Conservation (phyloP, 31 red algal genomes). For the Endocladia muricata region DNA sequence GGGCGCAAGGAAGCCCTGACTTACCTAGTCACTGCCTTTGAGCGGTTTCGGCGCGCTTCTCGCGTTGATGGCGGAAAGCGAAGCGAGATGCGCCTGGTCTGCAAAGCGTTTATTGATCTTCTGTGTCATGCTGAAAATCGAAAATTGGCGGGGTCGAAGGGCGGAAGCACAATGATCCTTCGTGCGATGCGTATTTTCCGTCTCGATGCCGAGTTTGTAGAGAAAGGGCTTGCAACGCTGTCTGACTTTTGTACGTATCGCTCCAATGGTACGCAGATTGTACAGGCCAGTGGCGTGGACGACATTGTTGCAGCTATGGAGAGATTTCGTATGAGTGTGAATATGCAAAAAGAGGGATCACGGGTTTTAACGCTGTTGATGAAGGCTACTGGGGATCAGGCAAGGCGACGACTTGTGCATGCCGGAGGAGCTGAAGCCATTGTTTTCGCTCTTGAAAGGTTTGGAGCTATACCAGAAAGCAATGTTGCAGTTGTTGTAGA, state of each 20-base stretch:
- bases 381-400: constrained; percentile 63
- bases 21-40: constrained; percentile 51
- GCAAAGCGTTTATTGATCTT: constrained; percentile 68
- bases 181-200: constrained; percentile 65
- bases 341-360: constrained; percentile 60
- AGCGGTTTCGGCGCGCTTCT: constrained; percentile 42
- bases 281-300: constrained; percentile 59
- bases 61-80: constrained; percentile 60
- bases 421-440: constrained; percentile 61
- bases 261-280: constrained; percentile 62
- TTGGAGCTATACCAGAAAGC: constrained; percentile 46
- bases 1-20: constrained; percentile 46
- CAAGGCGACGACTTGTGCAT: constrained; percentile 52
- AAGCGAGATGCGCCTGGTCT: constrained; percentile 64
- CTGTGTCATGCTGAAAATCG: constrained; percentile 59
- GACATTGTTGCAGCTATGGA: constrained; percentile 73
- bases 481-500: constrained; percentile 51
- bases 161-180: constrained; percentile 64
- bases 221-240: constrained; percentile 47
- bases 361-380: constrained; percentile 54
- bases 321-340: constrained; percentile 42
- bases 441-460: constrained; percentile 61
- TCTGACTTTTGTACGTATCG: constrained; percentile 63
- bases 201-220: constrained; percentile 61
- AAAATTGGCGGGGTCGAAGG: constrained; percentile 41